Evolutionary conservation across 495 filamentous ascomycete genomes (phyloP).

Genomic region (Penicillium salamii): DNA sequence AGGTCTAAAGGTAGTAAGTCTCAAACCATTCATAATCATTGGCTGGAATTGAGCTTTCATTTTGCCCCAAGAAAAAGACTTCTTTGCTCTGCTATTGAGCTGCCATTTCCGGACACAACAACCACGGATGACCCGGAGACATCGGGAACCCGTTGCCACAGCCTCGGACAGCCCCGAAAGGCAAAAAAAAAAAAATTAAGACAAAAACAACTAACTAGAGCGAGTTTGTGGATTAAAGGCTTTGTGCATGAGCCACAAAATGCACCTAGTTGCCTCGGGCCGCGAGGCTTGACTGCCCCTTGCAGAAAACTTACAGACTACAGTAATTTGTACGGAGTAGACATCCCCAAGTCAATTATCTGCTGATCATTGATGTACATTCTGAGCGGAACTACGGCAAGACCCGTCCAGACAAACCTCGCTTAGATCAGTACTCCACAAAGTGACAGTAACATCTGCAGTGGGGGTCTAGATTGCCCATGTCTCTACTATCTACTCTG

Average conservation of each 20-base stretch:
- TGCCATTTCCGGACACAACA: not conserved
- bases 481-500: too few species aligned
- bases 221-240: too few species aligned
- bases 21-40: not conserved
- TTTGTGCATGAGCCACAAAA: too few species aligned
- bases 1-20: not conserved
- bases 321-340: too few species aligned
- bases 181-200: too few species aligned
- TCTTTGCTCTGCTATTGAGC: not conserved
- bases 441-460: not conserved
- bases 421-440: not conserved
- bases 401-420: not conserved
- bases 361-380: not conserved
- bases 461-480: not conserved
- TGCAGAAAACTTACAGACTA: too few species aligned
- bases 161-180: not conserved
- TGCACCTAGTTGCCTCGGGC: too few species aligned
- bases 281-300: too few species aligned
- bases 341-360: not conserved
- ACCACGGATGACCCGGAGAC: not conserved
- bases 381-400: not conserved
- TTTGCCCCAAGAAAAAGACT: not conserved
- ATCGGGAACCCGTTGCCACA: not conserved
- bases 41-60: not conserved
- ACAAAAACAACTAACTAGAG: too few species aligned